Percentiles rank a stretch among this genome's conserved stretches.
phyloP scores from a whole-genome alignment of 2,329 filamentous ascomycete species.

The Chaetothyriales sp. region DNA sequence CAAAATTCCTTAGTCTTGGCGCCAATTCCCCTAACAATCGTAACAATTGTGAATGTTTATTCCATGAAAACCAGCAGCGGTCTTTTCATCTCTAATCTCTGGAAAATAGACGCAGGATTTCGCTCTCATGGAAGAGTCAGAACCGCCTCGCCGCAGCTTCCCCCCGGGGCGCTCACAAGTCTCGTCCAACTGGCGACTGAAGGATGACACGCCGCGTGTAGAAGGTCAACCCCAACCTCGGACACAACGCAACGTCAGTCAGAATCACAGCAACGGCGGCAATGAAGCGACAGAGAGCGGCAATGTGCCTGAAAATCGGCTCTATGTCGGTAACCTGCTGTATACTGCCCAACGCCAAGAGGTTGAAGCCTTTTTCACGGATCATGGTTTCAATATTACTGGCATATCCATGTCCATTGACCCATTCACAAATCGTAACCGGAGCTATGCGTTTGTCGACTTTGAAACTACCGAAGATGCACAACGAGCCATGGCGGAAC shows the following conservation, averaged over 20 bases:
- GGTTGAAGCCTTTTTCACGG: conserved; percentile 33
- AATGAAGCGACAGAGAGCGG: not conserved
- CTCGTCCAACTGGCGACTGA: conserved; percentile 27
- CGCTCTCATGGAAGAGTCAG: not conserved
- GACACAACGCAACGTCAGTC: conserved; percentile 14
- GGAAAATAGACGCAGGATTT: not conserved
- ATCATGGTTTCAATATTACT: conserved; percentile 27
- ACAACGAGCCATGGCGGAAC: conserved; percentile 39
- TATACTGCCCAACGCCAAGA: conserved; percentile 39
- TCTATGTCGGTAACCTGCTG: conserved; percentile 42
- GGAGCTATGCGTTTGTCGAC: conserved; percentile 62
- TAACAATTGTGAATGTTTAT: not conserved
- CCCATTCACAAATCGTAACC: conserved; percentile 52
- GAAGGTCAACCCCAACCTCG: conserved; percentile 23
- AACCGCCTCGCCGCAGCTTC: not conserved
- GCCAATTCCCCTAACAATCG: not conserved
- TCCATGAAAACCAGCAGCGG: not conserved
- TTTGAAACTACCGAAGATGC: conserved; percentile 44
- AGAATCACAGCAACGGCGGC: not conserved
- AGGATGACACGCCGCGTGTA: conserved; percentile 23
- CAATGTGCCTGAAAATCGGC: conserved; percentile 23
- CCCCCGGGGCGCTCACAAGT: conserved; percentile 7
- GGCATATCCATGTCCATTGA: conserved; percentile 56
- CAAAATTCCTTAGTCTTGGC: not conserved
- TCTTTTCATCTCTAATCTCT: not conserved